These are phyloP conservation scores for Lepidium campestre DNA, from an alignment of 441 rosid genomes.

Conservation along the genomic window DNA sequence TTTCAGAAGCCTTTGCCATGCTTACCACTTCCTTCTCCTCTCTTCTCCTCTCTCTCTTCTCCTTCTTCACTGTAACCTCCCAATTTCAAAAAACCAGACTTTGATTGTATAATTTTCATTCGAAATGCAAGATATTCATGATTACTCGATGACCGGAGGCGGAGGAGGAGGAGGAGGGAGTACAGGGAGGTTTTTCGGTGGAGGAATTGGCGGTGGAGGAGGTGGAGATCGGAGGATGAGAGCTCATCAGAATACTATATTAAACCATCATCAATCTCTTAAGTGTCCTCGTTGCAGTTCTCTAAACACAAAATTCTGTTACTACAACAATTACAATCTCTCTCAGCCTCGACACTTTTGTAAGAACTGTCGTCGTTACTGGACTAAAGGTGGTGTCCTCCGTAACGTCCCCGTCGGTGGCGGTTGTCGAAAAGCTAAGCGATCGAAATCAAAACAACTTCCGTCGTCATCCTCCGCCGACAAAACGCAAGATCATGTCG, in stretches of 20 bases:
- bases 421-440: constrained; percentile 37
- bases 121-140: constrained; percentile 30
- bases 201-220: constrained; percentile 26
- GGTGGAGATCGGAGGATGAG: constrained; percentile 65
- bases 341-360: constrained; percentile 97
- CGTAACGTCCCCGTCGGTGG: constrained; percentile 90
- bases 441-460: constrained; percentile 47
- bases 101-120: background rate
- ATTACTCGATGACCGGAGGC: constrained; percentile 24
- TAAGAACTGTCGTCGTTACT: constrained; percentile 84
- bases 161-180: constrained; percentile 11
- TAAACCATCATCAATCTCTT: constrained; percentile 49
- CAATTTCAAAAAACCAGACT: background rate
- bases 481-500: constrained; percentile 1
- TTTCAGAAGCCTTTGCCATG: constrained; percentile 24
- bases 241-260: constrained; percentile 45
- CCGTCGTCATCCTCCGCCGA: constrained; percentile 5
- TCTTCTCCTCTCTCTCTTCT: background rate
- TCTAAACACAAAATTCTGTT: constrained; percentile 81
- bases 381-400: constrained; percentile 94
- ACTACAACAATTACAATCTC: constrained; percentile 91
- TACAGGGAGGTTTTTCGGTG: constrained; percentile 13
- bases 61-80: constrained; percentile 8
- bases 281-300: constrained; percentile 93
- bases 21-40: background rate